phyloP scores from a whole-genome alignment of 2,329 filamentous ascomycete genomes.

The Trematosphaeria pertusa region DNA sequence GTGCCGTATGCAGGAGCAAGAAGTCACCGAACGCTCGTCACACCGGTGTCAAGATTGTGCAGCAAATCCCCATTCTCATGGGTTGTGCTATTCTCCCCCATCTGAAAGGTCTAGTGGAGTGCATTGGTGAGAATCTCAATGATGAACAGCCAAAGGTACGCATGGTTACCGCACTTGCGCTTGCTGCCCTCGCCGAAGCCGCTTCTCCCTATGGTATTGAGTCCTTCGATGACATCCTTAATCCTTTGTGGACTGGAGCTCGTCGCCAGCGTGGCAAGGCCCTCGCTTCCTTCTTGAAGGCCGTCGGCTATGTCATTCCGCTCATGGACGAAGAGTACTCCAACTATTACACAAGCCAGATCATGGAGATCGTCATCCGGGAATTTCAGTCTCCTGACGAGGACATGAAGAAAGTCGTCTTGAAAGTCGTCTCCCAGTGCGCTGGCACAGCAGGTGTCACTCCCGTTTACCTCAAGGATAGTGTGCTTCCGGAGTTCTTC shows the following conservation, averaged over 20 bases:
- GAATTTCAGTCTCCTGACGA: constrained; percentile 98
- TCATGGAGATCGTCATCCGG: constrained; percentile 96
- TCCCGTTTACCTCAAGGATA: constrained; percentile 91
- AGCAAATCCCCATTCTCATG: constrained; percentile 99
- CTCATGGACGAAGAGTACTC: constrained; percentile 99
- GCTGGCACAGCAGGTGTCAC: constrained; percentile 94
- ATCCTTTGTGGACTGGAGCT: constrained; percentile 95
- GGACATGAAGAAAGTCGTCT: constrained; percentile 99
- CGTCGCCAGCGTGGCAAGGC: constrained; percentile 97
- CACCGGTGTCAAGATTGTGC: constrained; percentile 98
- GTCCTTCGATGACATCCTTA: constrained; percentile 96
- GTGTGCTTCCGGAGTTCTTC: constrained; percentile 95
- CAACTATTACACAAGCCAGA: constrained; percentile 98
- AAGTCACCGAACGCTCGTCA: constrained; percentile 99
- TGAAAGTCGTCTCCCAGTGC: constrained; percentile 97
- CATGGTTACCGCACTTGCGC: constrained; percentile 93
- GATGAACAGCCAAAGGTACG: constrained; percentile 98
- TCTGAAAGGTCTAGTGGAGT: constrained; percentile 93
- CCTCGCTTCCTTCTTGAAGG: constrained; percentile 93
- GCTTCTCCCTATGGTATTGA: constrained; percentile 99
- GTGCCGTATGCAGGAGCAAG: constrained; percentile 95
- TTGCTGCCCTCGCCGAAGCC: constrained; percentile 93
- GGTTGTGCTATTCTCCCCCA: constrained; percentile 95
- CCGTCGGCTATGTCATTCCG: constrained; percentile 96
- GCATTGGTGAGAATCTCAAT: constrained; percentile 93